Evolutionary conservation across 2,329 filamentous ascomycete genomes (phyloP).

Genomic region (Fusarium oligoseptatum): DNA sequence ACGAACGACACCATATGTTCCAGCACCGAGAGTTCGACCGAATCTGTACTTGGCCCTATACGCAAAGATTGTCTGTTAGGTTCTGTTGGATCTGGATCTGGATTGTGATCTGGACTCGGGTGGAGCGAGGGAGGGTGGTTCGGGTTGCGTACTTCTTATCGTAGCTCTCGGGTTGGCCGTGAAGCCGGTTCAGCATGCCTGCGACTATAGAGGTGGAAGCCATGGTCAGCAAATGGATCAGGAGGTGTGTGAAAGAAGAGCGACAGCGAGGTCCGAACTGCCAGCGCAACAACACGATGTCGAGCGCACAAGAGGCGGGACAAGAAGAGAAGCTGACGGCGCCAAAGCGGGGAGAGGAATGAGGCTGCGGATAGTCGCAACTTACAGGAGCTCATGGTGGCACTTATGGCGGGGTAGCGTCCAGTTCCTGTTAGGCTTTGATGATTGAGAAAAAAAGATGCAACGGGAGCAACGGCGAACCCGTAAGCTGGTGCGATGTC

Average conservation of each 20-base stretch:
- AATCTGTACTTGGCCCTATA: constrained; percentile 87
- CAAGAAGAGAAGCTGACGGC: constrained; percentile 19
- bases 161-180: constrained; percentile 97
- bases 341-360: constrained; percentile 38
- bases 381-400: constrained; percentile 50
- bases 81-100: constrained; percentile 18
- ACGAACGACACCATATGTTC: constrained; percentile 97
- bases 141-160: constrained; percentile 85
- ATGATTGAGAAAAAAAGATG: constrained; percentile 4
- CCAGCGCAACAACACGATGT: neutral
- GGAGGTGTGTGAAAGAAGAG: neutral
- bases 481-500: constrained; percentile 8
- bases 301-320: neutral
- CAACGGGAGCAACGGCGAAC: constrained; percentile 21
- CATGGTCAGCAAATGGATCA: constrained; percentile 41
- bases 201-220: constrained; percentile 69
- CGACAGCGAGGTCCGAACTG: neutral
- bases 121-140: constrained; percentile 25
- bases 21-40: constrained; percentile 92
- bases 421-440: constrained; percentile 28
- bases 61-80: constrained; percentile 41
- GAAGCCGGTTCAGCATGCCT: constrained; percentile 94
- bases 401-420: constrained; percentile 46
- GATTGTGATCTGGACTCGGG: constrained; percentile 14
- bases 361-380: constrained; percentile 46